Evolutionary conservation across 148 eudicot species (phyloP).

Genomic region (Rhododendron molle): DNA sequence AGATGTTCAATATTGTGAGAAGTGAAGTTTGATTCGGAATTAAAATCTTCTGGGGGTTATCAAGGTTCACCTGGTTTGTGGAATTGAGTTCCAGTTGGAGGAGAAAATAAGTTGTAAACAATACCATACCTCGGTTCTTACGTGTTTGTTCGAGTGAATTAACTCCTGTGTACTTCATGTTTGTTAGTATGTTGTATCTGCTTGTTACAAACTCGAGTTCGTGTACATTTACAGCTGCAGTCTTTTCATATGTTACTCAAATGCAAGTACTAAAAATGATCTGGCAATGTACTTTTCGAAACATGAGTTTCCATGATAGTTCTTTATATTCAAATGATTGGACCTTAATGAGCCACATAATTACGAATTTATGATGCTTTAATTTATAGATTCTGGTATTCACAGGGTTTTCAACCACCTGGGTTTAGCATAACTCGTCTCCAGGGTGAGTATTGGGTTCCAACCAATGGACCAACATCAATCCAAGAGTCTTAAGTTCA

Average conservation of each 20-base stretch:
- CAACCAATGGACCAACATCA: not conserved
- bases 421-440: not conserved
- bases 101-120: conserved; percentile 32
- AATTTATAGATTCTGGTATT: not conserved
- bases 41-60: conserved; percentile 14
- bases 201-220: conserved; percentile 6
- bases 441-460: not conserved
- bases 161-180: not conserved
- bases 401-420: not conserved
- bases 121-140: conserved; percentile 24
- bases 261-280: not conserved
- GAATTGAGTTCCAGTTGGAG: not conserved
- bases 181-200: not conserved
- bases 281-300: not conserved
- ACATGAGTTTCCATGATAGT: not conserved
- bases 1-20: conserved; percentile 77
- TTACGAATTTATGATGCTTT: not conserved
- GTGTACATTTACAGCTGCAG: conserved; percentile 17
- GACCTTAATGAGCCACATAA: not conserved
- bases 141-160: conserved; percentile 7
- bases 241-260: conserved; percentile 4
- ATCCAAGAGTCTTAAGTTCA: not conserved
- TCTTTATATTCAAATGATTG: not conserved
- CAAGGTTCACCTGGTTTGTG: conserved; percentile 20
- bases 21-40: conserved; percentile 13